Base-by-base conservation (phyloP, 2,329 filamentous ascomycete genomes). In the Zarea fungicola region DNA sequence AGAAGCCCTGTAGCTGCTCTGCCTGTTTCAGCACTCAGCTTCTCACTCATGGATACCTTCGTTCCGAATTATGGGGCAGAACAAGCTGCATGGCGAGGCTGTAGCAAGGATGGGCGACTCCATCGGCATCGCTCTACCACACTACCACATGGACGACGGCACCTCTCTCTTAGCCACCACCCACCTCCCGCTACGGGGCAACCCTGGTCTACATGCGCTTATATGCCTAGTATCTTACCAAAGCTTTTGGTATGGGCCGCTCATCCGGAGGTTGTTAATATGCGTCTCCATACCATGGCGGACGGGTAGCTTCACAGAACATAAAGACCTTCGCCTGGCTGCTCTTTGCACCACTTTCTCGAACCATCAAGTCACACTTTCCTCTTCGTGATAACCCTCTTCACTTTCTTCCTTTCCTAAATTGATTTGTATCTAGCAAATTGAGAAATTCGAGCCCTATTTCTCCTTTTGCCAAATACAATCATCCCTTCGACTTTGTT, bases 161-260 rank as follows among this genome's bases (percentile, higher is more conserved):
- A 34, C 36, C 14, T 31, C 31, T 25, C 23, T n/a, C 22, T 42
- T 1, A n/a, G n/a, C n/a, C n/a, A 29, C 36, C 29, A 48, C 29
- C 45, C 28, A 28, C 31, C 29, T 49, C 46, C 14, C 18, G 31
- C 22, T 6, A 42, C 22, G 22, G 23, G 37, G 31, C 34, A 48
- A 42, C 29, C 46, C 39, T 49, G 31, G 39, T 49, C 37, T 29
- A 32, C 32, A 42, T 49, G 46, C 21, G 46, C 46, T 49, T 49
- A 49, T 49, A 49, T 32, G 31, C 13, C 46, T 49, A 49, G 46
- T 37, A 42, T 49, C 46, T 49, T 31, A 49, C 46, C 46, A 37
- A 49, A 49, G 39, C 46, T 42, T 49, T 49, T 49, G 46, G 39
- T 49, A 37, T 49, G 46, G 46, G 46, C 46, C 46, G 46, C 31